Evolutionary conservation across 2,329 filamentous ascomycete genomes (phyloP), one percentile per base, ranked within the genome.

Genomic region (Verticillium zaregamsianum): DNA sequence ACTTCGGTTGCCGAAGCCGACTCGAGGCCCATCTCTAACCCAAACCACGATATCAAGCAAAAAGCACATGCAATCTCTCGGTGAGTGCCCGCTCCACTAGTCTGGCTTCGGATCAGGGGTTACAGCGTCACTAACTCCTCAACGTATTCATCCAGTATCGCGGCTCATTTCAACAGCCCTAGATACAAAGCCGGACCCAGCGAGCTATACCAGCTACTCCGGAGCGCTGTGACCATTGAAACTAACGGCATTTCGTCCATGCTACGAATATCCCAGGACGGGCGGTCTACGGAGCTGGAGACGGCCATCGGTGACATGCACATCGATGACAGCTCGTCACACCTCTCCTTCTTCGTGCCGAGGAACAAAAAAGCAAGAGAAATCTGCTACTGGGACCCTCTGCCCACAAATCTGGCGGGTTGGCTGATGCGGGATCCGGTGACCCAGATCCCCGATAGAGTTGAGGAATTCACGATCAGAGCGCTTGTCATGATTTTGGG

Each of bases 341-440:
- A 31, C 0, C 63, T 76, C 4, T 66, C 63, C 3, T 58, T 78
- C 0, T 78, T 72, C n/a, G 61, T 79, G 0, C 76, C 76, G 0
- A 64, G 63, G 4, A 58, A 70, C 11, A 66, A 64, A 14, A 63
- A 67, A 11, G 55, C 62, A 0, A 76, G 73, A 56, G 65, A 70
- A 5, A 64, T 70, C 6, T 71, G 68, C 58, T 76, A 73, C 63
- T 65, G 61, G 12, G 66, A 65, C 0, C 33, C 58, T 0, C 71
- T 78, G 2, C 68, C 73, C 0, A 59, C 65, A 6, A 67, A 62
- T 1, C 65, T 79, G 2, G 65, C 72, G 0, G 61, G 69, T 11
- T 77, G 74, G 73, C 67, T 79, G 52, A 76, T 78, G 73, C 70
- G 64, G 15, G 66, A 73, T 20, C 65, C 66, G 0, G 20, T 32